Evolutionary conservation across 2,329 filamentous ascomycete species (phyloP).

Genomic region (Sporothrix humicola): DNA sequence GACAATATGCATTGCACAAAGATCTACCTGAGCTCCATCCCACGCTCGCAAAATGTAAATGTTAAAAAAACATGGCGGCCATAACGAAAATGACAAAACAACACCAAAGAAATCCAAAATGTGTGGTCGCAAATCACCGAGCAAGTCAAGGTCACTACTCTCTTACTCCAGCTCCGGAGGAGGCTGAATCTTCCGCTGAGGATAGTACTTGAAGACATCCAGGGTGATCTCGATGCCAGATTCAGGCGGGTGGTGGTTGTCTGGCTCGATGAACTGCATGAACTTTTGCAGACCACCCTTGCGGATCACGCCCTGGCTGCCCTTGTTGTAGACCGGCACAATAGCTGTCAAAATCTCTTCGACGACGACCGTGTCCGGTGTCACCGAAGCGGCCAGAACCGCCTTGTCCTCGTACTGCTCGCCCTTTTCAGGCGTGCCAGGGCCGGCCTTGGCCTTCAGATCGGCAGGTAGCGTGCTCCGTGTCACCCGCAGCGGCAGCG

Average conservation of each 20-base stretch:
- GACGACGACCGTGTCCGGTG: conserved; percentile 38
- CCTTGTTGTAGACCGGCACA: conserved; percentile 55
- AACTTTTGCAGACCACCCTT: conserved; percentile 61
- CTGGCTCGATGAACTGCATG: conserved; percentile 48
- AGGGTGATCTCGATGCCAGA: conserved; percentile 34
- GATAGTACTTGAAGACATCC: conserved; percentile 40
- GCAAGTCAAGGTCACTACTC: background rate
- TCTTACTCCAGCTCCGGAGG: background rate
- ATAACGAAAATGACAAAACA: background rate
- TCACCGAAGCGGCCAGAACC: background rate
- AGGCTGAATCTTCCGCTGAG: conserved; percentile 24
- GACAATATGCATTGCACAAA: background rate
- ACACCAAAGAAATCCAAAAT: background rate
- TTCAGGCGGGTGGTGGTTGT: conserved; percentile 31
- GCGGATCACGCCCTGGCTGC: conserved; percentile 61
- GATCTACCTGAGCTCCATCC: background rate
- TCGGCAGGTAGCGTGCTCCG: conserved; percentile 44
- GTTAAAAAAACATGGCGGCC: background rate
- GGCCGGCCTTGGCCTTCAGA: conserved; percentile 22
- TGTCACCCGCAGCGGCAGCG: conserved; percentile 49
- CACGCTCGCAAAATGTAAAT: background rate
- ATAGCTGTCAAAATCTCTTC: conserved; percentile 54
- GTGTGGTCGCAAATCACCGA: background rate
- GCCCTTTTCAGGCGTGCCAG: conserved; percentile 3
- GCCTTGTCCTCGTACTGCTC: conserved; percentile 34